These are phyloP conservation scores for Trifolium dubium DNA, from an alignment of 306 rosid species.

Conservation along the genomic window DNA sequence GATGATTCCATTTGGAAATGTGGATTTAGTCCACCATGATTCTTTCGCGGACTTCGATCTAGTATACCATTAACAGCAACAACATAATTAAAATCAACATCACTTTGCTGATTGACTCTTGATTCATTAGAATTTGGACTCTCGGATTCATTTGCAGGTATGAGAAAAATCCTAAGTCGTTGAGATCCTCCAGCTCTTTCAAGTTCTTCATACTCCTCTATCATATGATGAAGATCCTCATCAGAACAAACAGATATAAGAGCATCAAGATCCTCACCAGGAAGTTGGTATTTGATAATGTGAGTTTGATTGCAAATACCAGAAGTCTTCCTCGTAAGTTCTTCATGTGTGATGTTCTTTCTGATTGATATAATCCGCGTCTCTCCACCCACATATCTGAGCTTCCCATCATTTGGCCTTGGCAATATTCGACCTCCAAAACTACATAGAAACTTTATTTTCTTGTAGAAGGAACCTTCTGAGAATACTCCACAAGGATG, in stretches of 20 bases:
- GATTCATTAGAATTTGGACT: slow-evolving; percentile 65
- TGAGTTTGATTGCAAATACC: slow-evolving; percentile 74
- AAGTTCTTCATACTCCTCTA: slow-evolving; percentile 85
- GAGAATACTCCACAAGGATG: slow-evolving; percentile 54
- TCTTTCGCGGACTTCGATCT: slow-evolving; percentile 62
- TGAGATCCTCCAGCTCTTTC: slow-evolving; percentile 81
- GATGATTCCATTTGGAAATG: slow-evolving; percentile 54
- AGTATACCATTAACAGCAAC: slow-evolving; percentile 80
- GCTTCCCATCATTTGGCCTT: slow-evolving; percentile 84
- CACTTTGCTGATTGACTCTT: slow-evolving; percentile 56
- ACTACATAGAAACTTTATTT: slow-evolving; percentile 89
- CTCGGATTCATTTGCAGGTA: slow-evolving; percentile 73
- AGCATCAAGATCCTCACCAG: slow-evolving; percentile 96
- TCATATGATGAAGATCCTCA: slow-evolving; percentile 93
- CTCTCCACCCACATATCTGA: slow-evolving; percentile 92
- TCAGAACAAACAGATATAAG: slow-evolving; percentile 92
- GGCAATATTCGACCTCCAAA: slow-evolving; percentile 91
- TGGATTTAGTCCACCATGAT: slow-evolving; percentile 67
- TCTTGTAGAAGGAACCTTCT: slow-evolving; percentile 55
- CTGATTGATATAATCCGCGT: slow-evolving; percentile 77
- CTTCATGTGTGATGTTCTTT: slow-evolving; percentile 59
- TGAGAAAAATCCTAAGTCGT: slow-evolving; percentile 78
- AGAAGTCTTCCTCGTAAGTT: slow-evolving; percentile 68
- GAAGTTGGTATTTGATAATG: slow-evolving; percentile 91
- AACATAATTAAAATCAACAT: slow-evolving; percentile 70